A percentile compares a stretch with the other conserved stretches of the same genome.
Evolutionary conservation across 1,284 basidiomycete genomes (phyloP).

Genomic region (Fistulina hepatica): DNA sequence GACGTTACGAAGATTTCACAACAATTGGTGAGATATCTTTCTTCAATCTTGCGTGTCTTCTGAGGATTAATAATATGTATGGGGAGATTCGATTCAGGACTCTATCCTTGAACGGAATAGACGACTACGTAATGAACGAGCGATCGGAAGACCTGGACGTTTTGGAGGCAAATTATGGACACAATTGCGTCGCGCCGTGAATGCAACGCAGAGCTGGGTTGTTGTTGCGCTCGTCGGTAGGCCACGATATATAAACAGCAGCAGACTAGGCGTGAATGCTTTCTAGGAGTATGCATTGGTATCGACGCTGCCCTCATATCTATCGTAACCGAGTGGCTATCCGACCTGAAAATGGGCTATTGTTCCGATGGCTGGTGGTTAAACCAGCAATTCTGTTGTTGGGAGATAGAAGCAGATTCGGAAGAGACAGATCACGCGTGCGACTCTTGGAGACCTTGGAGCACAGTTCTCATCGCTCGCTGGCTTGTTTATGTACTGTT

Average conservation of each 20-base stretch:
- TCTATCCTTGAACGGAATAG: slow-evolving; percentile 79
- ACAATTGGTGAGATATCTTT: slow-evolving; percentile 32
- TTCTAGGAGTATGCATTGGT: slow-evolving; percentile 80
- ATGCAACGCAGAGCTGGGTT: slow-evolving; percentile 64
- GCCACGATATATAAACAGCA: slow-evolving; percentile 21
- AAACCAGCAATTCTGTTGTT: slow-evolving; percentile 96
- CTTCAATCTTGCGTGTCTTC: too few relatives aligned
- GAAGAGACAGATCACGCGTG: slow-evolving; percentile 77
- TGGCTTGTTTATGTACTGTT: slow-evolving; percentile 86
- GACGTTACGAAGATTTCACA: slow-evolving; percentile 79
- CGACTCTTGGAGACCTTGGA: slow-evolving; percentile 92
- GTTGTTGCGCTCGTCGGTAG: slow-evolving; percentile 78
- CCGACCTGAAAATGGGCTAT: slow-evolving; percentile 95
- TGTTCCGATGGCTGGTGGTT: slow-evolving; percentile 98
- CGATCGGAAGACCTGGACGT: slow-evolving; percentile 39
- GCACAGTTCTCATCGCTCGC: slow-evolving; percentile 57
- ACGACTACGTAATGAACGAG: slow-evolving; percentile 48
- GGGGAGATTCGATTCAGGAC: slow-evolving; percentile 86
- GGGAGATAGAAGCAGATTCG: slow-evolving; percentile 82
- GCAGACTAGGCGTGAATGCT: slow-evolving; percentile 1
- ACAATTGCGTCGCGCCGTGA: slow-evolving; percentile 46
- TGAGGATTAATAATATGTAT: neutral
- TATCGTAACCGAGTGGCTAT: slow-evolving; percentile 96
- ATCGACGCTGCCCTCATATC: slow-evolving; percentile 91
- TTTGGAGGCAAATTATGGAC: slow-evolving; percentile 55